These are phyloP conservation scores for Blastocystis sp. DNA, from an alignment of 352 stramenopile genomes.

Conservation along the genomic window DNA sequence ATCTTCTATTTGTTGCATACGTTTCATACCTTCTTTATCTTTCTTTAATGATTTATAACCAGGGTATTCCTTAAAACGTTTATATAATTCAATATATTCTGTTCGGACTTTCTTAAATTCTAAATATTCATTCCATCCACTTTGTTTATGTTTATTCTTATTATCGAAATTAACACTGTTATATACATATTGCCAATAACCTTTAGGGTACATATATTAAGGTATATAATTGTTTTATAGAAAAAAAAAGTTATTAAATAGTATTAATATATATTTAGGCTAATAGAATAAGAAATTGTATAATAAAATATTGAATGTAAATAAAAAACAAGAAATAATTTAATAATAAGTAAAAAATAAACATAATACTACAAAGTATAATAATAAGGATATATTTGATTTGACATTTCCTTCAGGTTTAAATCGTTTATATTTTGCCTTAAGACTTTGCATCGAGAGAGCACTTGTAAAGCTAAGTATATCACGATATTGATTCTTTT, in stretches of 20 bases:
- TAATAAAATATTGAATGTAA: no score
- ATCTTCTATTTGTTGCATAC: slow-evolving; percentile 28
- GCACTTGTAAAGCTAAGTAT: slow-evolving; percentile 1
- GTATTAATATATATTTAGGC: no score
- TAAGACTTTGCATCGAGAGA: slow-evolving; percentile 12
- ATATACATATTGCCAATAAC: slow-evolving; percentile 20
- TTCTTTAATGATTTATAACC: slow-evolving; percentile 7
- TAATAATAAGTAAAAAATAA: no score
- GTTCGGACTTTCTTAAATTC: slow-evolving; percentile 14
- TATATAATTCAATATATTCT: slow-evolving; percentile 38
- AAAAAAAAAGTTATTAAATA: no score
- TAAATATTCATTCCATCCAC: slow-evolving; percentile 31
- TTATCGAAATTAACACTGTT: slow-evolving; percentile 6
- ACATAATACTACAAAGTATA: no score
- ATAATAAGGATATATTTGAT: no score
- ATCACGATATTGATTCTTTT: slow-evolving; percentile 31
- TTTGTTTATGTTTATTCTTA: background rate
- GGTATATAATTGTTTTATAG: background rate
- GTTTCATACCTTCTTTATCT: background rate
- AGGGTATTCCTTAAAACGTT: no score
- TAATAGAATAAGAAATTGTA: no score
- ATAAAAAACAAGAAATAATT: no score
- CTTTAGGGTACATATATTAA: background rate
- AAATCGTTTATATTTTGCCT: slow-evolving; percentile 19
- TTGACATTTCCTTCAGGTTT: no score